These are phyloP conservation scores for Rhodosorus marinus DNA, from an alignment of 23 red algal species.

Conservation along the genomic window DNA sequence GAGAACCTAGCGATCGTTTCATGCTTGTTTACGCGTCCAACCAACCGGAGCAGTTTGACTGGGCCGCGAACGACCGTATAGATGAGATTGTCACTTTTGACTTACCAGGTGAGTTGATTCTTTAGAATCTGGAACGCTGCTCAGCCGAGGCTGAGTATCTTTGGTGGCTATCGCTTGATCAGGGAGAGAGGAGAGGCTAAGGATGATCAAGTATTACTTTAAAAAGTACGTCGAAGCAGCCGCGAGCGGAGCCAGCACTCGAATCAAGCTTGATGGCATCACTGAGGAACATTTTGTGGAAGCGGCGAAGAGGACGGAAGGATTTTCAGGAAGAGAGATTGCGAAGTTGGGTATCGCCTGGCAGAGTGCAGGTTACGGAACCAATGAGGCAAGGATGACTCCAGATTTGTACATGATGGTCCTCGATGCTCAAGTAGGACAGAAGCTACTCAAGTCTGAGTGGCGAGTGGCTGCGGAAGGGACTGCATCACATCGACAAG, in stretches of 20 bases:
- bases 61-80: constrained; percentile 53
- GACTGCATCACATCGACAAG: too few relatives aligned
- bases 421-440: constrained; percentile 26
- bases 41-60: constrained; percentile 55
- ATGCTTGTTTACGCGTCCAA: constrained; percentile 67
- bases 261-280: background rate
- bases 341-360: constrained; percentile 56
- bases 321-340: constrained; percentile 52
- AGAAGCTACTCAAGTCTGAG: constrained; percentile 41
- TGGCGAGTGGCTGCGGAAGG: too few relatives aligned
- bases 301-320: constrained; percentile 16
- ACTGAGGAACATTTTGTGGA: constrained; percentile 15
- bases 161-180: constrained; percentile 32
- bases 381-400: constrained; percentile 6
- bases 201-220: constrained; percentile 2
- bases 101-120: constrained; percentile 23
- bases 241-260: background rate
- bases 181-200: constrained; percentile 4
- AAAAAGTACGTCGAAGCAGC: background rate
- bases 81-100: constrained; percentile 47
- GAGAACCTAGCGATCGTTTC: constrained; percentile 27
- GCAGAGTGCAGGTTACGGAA: constrained; percentile 44
- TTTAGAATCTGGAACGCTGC: too few relatives aligned
- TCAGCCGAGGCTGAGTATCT: constrained; percentile 30
- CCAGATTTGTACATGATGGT: constrained; percentile 19